Evolutionary conservation across 495 filamentous ascomycete genomes (phyloP).

Genomic region (Terfezia boudieri): DNA sequence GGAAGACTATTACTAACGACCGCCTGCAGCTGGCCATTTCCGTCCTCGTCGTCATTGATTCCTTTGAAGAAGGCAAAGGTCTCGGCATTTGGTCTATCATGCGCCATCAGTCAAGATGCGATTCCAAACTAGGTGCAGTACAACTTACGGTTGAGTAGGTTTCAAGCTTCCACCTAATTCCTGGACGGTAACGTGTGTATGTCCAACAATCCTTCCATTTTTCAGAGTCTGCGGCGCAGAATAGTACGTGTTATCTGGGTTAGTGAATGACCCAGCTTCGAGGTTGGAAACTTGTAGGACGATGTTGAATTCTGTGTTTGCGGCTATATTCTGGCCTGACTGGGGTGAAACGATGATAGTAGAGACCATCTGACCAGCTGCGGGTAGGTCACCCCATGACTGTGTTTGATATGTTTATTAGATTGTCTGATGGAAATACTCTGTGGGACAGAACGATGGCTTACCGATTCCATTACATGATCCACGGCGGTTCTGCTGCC

Average conservation of each 20-base stretch:
- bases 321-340: constrained; percentile 25
- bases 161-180: constrained; percentile 26
- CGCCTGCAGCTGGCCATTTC: constrained; percentile 33
- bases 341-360: constrained; percentile 36
- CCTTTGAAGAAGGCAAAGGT: constrained; percentile 55
- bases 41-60: constrained; percentile 48
- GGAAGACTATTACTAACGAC: constrained; percentile 40
- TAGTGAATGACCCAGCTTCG: constrained; percentile 21
- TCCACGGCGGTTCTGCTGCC: constrained; percentile 36
- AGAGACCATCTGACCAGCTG: constrained; percentile 40
- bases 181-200: constrained; percentile 52
- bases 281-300: constrained; percentile 37
- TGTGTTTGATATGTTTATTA: constrained; percentile 4
- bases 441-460: not conserved
- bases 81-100: constrained; percentile 27
- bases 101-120: not conserved
- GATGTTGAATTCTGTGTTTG: constrained; percentile 34
- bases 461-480: constrained; percentile 45
- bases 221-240: constrained; percentile 40
- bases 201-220: constrained; percentile 36
- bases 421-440: not conserved
- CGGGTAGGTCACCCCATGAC: constrained; percentile 52
- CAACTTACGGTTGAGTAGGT: constrained; percentile 21
- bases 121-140: not conserved
- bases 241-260: constrained; percentile 36